Percentiles rank a stretch among this genome's conserved stretches.
phyloP scores from a whole-genome alignment of 345 rosid species.

The Geranium brycei region DNA sequence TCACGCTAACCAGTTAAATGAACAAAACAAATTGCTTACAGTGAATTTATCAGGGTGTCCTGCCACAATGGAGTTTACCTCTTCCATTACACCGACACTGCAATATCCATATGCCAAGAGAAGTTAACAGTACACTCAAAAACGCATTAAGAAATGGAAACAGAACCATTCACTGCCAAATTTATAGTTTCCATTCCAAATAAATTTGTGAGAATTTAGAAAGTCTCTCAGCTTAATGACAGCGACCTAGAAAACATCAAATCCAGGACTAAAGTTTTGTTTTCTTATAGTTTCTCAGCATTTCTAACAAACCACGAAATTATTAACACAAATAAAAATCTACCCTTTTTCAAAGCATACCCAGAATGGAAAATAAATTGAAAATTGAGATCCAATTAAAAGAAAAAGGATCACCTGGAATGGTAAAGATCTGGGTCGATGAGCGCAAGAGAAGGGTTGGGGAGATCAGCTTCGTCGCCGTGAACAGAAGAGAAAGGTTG shows the following conservation, averaged over 20 bases:
- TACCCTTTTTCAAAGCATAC: background rate
- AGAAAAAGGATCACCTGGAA: conserved; percentile 10
- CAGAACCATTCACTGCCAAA: background rate
- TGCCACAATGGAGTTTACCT: conserved; percentile 24
- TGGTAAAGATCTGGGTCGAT: conserved; percentile 19
- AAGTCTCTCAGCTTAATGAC: background rate
- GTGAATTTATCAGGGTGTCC: conserved; percentile 32
- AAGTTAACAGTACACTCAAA: background rate
- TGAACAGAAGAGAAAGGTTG: background rate
- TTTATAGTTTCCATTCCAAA: background rate
- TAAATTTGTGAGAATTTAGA: too few species aligned
- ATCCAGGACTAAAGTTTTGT: background rate
- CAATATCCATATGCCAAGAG: background rate
- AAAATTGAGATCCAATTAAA: background rate
- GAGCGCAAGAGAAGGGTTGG: conserved; percentile 4
- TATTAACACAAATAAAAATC: background rate
- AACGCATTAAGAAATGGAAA: background rate
- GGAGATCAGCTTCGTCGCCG: conserved; percentile 2
- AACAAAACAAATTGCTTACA: conserved; percentile 10
- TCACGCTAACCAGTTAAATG: background rate
- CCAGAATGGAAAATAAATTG: background rate
- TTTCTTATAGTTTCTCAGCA: too few species aligned
- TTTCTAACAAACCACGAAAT: background rate
- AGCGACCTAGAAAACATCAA: background rate
- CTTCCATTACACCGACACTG: conserved; percentile 29